Evolutionary conservation across 768 basidiomycete genomes (phyloP), one percentile per base, ranked within the genome.

Genomic region (Boletus reticuloceps): DNA sequence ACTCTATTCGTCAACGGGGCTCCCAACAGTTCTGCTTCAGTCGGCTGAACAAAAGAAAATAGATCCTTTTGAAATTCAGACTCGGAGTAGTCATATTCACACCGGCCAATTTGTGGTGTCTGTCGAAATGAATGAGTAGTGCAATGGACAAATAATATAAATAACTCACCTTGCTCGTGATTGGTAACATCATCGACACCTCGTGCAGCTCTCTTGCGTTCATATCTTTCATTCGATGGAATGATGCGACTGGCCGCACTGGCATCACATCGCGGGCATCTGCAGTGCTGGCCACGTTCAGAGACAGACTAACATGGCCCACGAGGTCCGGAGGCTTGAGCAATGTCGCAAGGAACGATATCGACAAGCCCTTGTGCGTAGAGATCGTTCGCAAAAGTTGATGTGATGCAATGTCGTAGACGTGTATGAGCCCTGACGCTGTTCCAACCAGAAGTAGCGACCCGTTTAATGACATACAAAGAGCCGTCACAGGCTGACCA

Each of bases 341-440:
- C 73, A 98, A 79, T 4, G 91, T 89, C 43, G 80, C 73, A 7
- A 99, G 71, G 69, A 85, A 77, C 16, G 91, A 85, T 67, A 98
- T 85, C 32, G 82, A 71, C 61, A 83, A 68, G 42, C 83, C 82
- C 61, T 84, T 88, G 68, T 83, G 88, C 1, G 86, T 77, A 17
- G 82, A 80, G 41, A 98, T 84, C 27, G 89, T 88, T 44, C 94
- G 88, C 27, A 97, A 75, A 29, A 85, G 83, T 67, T 98, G 95
- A 65, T 94, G 91, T 0, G 96, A 96, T 2, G 91, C 84, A 31
- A 96, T 81, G 58, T 97, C 91, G 68, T 94, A 93, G 38, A 94
- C 70, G 54, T 91, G 81, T 47, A 98, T 81, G 13, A 83, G 67
- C 3, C 93, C 93, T 2, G 79, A 70, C 3, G 80, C 69, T 0